Evolutionary conservation across 441 rosid species (phyloP), one percentile per base, ranked within the genome.

Genomic region (Euphorbia corollata): DNA sequence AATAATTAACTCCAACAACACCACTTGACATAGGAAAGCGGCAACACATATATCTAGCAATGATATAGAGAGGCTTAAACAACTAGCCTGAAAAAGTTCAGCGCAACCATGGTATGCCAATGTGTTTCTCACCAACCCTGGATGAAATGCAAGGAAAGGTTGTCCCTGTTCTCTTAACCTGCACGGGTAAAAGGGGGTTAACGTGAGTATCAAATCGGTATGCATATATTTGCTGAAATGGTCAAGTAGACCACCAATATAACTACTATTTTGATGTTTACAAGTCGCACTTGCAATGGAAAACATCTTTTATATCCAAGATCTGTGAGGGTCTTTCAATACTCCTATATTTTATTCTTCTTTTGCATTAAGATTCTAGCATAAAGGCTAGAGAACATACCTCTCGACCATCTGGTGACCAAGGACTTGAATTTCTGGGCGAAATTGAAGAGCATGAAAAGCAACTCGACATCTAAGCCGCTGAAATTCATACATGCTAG

Each of bases 41-140:
- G 36, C 54, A 22, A 9, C 0, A 36, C 53, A 11, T 15, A 58
- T 57, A 71, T 34, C 11, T 54, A 24, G 54, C 30, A 73, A 71
- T 27, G 45, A 55, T 36, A 56, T 24, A 59, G 9, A 65, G 73
- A 38, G 55, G 27, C 61, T 39, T 24, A 43, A 66, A 66, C 67
- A 30, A 67, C 77, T 69, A 71, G 84, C 99, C 98, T 92, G 99
- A 71, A 92, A 96, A 76, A 96, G 87, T 81, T 96, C 99, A 48
- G 96, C 97, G 83, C 97, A 96, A 51, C 98, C 99, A 83, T 89
- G 97, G 79, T 87, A 90, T 66, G 99, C 99, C 82, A 95, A 75
- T 75, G 73, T 86, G 61, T 92, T 89, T 74, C 92, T 81, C 67
- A 82, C 78, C 64, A 95, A 81, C 80, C 98, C 98, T 61, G 98